phyloP scores from a whole-genome alignment of 345 rosid species.

The Eucalyptus brandiana region DNA sequence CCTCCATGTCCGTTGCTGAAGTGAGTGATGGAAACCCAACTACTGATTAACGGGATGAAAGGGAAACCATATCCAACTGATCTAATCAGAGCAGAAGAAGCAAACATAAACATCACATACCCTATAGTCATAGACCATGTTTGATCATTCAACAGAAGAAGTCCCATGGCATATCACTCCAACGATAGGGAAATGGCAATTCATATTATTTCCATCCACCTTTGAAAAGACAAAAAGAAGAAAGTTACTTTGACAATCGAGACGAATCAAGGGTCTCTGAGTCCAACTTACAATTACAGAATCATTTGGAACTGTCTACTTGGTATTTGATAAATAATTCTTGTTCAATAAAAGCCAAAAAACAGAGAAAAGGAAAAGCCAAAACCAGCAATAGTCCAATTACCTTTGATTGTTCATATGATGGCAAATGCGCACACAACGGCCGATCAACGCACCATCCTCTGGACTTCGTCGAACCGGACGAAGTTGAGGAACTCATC shows the following conservation, averaged over 20 bases:
- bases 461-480: background rate
- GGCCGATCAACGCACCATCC: background rate
- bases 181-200: background rate
- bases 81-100: background rate
- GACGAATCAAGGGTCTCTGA: background rate
- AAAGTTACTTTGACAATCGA: background rate
- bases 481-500: constrained; percentile 11
- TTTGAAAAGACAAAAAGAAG: background rate
- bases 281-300: background rate
- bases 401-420: background rate
- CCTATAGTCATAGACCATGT: background rate
- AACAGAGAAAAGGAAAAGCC: background rate
- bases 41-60: background rate
- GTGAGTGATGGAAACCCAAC: background rate
- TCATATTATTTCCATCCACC: background rate
- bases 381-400: constrained; percentile 6
- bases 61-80: background rate
- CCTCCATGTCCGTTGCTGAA: background rate
- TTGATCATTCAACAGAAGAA: background rate
- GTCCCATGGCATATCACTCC: background rate
- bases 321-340: background rate
- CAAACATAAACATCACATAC: background rate
- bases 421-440: background rate
- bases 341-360: background rate
- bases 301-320: background rate